Evolutionary conservation across 1,139 yeast species (phyloP).

Genomic region (Spathaspora sp.): DNA sequence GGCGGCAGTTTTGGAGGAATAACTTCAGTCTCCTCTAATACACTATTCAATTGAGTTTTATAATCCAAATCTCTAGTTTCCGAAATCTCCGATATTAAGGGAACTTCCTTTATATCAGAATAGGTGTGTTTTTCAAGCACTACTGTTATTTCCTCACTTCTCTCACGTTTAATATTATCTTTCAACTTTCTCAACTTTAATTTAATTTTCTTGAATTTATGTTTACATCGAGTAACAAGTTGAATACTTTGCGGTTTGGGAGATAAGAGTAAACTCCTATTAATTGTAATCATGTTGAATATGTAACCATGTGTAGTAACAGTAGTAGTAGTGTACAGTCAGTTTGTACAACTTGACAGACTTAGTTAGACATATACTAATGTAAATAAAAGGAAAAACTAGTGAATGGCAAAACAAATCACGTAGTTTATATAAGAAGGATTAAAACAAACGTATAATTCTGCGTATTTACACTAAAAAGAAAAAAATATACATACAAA

Average conservation of each 20-base stretch:
- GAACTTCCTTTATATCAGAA: not conserved
- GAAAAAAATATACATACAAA: no score
- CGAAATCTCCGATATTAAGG: not conserved
- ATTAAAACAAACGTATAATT: no score
- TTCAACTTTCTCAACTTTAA: not conserved
- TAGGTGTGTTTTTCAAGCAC: not conserved
- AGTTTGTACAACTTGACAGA: not conserved
- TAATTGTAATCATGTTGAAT: not conserved
- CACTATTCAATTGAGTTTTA: not conserved
- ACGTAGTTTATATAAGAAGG: not conserved
- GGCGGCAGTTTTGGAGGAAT: not conserved
- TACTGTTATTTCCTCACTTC: not conserved
- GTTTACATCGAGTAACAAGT: not conserved
- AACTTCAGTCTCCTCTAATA: not conserved
- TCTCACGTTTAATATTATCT: not conserved
- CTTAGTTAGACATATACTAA: not conserved
- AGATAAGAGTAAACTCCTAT: not conserved
- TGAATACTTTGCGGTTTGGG: not conserved
- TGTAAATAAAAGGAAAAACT: not conserved
- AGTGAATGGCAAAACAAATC: not conserved
- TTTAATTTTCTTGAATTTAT: constrained; percentile 1
- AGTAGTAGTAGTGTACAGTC: not conserved
- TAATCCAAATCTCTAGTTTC: not conserved
- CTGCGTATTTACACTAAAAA: no score
- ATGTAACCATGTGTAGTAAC: not conserved